Conservation (phyloP, 2,329 filamentous ascomycete genomes). For the Annulohypoxylon truncatum region DNA sequence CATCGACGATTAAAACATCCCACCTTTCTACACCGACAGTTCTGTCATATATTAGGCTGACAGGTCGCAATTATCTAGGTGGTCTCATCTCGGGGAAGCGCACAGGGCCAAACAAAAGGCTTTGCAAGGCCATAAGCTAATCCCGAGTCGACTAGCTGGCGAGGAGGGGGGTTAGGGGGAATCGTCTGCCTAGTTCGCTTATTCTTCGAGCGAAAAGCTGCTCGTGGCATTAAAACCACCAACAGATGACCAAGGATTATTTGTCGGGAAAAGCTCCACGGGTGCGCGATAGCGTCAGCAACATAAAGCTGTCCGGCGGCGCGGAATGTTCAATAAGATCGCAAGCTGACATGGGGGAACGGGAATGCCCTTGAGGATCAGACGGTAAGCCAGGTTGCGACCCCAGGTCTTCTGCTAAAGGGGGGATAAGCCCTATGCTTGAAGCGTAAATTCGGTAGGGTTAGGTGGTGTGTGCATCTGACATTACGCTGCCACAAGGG, state of each 20-base stretch:
- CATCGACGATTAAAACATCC: constrained; percentile 25
- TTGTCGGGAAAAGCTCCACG: constrained; percentile 7
- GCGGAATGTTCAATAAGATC: constrained; percentile 20
- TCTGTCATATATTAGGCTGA: constrained; percentile 18
- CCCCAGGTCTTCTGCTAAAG: constrained; percentile 33
- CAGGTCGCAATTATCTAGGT: constrained; percentile 10
- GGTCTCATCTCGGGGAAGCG: constrained; percentile 33
- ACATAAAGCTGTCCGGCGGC: not conserved
- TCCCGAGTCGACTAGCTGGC: constrained; percentile 22
- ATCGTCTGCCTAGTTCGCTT: constrained; percentile 8
- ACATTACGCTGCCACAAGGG: constrained; percentile 26
- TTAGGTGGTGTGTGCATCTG: constrained; percentile 31
- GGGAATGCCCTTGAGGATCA: constrained; percentile 32
- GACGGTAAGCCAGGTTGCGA: constrained; percentile 36
- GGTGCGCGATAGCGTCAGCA: constrained; percentile 30
- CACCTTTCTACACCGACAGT: constrained; percentile 38
- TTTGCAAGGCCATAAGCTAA: constrained; percentile 20
- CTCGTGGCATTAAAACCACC: constrained; percentile 1
- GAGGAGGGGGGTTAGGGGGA: not conserved
- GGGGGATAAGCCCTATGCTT: constrained; percentile 37
- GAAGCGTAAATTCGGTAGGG: constrained; percentile 24
- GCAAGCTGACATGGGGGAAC: constrained; percentile 25
- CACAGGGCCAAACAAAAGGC: constrained; percentile 14
- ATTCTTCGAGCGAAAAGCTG: constrained; percentile 7
- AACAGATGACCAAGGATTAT: not conserved